Evolutionary conservation across 2,329 filamentous ascomycete genomes (phyloP).

Genomic region (Microthyrium microscopicum): DNA sequence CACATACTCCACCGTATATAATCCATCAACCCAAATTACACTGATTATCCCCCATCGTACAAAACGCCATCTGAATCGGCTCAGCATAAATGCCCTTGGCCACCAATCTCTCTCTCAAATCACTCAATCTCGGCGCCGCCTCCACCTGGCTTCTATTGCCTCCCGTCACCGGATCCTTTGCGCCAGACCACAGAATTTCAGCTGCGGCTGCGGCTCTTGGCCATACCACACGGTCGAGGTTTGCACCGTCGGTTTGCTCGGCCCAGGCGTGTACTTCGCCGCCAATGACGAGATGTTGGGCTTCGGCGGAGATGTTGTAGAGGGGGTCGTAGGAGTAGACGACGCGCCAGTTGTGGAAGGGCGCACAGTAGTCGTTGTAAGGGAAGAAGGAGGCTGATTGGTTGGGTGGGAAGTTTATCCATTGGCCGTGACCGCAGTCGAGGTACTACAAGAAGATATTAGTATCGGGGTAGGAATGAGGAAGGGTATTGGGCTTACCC

Average conservation of each 20-base stretch:
- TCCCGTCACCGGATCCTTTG: conserved; percentile 45
- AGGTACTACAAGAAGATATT: conserved; percentile 34
- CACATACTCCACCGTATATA: no score
- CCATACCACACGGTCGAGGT: conserved; percentile 62
- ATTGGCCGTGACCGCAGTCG: conserved; percentile 66
- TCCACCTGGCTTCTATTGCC: conserved; percentile 54
- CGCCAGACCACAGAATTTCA: conserved; percentile 66
- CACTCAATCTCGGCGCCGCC: conserved; percentile 51
- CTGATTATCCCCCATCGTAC: no score
- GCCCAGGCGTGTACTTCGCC: conserved; percentile 72
- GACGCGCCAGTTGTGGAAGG: conserved; percentile 65
- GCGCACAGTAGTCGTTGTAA: conserved; percentile 66
- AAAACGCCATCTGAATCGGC: conserved; percentile 58
- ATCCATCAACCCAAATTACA: no score
- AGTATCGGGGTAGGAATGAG: neutral
- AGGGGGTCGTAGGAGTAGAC: conserved; percentile 68
- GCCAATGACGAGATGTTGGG: conserved; percentile 54
- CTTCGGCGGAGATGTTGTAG: conserved; percentile 40
- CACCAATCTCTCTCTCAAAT: conserved; percentile 63
- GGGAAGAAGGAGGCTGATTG: conserved; percentile 43
- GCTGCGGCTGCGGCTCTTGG: conserved; percentile 56
- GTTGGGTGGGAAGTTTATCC: conserved; percentile 50
- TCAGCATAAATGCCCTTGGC: conserved; percentile 47
- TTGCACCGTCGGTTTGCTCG: conserved; percentile 58
- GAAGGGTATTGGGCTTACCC: conserved; percentile 37